Evolutionary conservation across 805 yeast genomes (phyloP), one percentile per base, ranked within the genome.

Genomic region (Tetrapisispora taiwanensis): DNA sequence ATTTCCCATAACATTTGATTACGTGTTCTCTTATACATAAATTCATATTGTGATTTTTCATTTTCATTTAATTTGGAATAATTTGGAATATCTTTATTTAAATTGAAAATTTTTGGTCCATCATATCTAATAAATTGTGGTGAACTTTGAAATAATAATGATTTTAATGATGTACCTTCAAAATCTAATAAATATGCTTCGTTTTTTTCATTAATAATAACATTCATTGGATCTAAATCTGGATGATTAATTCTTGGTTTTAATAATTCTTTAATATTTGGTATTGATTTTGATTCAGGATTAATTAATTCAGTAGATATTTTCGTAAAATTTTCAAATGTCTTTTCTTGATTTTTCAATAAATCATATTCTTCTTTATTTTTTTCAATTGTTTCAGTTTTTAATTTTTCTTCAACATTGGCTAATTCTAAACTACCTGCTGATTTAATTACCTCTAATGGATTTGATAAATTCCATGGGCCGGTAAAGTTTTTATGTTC

Each of bases 141-240:
- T 48, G 87, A 79, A 33, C 75, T 77, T 48, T 81, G 81, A 52
- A 86, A 74, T 41, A 86, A 69, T 55, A 84, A 84, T 40, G 98
- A 97, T 60, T 85, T 84, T 50, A 87, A 78, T 15, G 79, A 63
- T 10, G 89, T 63, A 53, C 82, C 80, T 66, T 92, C 97, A 59
- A 89, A 82, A 65, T 90, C 98, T 43, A 88, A 58, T 49, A 88
- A 78, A 54, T 72, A 75, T 17, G 69, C 67, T 8, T 60, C 63
- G 47, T 56, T 63, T 10, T 58, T 63, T 12, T 71, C 66, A n/a
- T 64, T 63, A 20, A 73, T 60, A 37, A 88, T 69, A 8, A 86
- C 85, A 59, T 90, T 90, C 76, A 89, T 72, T 19, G 98, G 97
- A 61, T 87, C 94, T 52, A 92, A 67, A 61, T 92, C 97, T 5